Evolutionary conservation across 306 rosid genomes (phyloP), one percentile per base, ranked within the genome.

Genomic region (Heteromeles arbutifolia): DNA sequence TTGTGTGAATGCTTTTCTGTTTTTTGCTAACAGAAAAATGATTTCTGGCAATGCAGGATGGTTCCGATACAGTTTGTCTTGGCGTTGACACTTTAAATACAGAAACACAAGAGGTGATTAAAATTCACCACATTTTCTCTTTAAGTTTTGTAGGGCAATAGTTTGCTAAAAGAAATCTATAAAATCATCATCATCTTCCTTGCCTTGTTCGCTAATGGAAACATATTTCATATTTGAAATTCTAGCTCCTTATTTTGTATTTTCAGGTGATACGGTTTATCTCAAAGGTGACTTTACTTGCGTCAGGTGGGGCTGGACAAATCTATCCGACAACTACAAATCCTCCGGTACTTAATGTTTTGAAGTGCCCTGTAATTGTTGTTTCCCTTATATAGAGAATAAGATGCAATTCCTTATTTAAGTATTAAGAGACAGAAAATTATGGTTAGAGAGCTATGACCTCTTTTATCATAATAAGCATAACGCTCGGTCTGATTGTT

Each of bases 281-380:
- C 84, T 95, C 98, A 41, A 95, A 87, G 88, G 98, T 82, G 78
- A 95, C 95, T 73, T 88, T 95, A 79, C 97, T 95, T 43, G 98
- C 98, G 1, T 87, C 99, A 8, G 97, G 98, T 37, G 98, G 98
- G 74, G 98, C 93, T 65, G 98, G 98, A 70, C 98, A 95, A 85
- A 88, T 92, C 70, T 95, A 95, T 89, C 97, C 96, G 22, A 78
- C 89, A 73, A 95, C 98, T 24, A 95, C 98, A 77, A 95, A 95
- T 88, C 97, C 98, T 31, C 85, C n/a, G 96, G 97, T 92, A 89
- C 72, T 34, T 26, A 17, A 12, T 39, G 18, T 71, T 32, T 26
- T 77, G 31, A 57, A 66, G 18, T 26, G 12, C 26, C 4, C 44
- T 18, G 18, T 22, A 43, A 54, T 17, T 29, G n/a, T 62, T 74